A percentile compares a stretch with the other conserved stretches of the same genome.
These are phyloP conservation scores for Clonostachys rhizophaga DNA, from an alignment of 2,329 filamentous ascomycete genomes.

Conservation along the genomic window DNA sequence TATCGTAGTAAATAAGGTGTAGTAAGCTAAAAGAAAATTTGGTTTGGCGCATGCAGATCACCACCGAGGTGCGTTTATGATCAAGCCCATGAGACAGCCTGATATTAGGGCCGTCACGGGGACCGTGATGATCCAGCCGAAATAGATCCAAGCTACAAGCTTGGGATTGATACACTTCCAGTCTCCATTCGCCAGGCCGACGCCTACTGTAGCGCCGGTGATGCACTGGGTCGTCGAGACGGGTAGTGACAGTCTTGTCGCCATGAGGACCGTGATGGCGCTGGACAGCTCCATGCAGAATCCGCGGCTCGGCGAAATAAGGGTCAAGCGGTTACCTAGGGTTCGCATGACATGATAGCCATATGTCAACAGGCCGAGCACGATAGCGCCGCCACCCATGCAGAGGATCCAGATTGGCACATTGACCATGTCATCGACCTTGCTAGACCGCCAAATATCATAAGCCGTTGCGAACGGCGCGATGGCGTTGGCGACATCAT, in stretches of 20 bases:
- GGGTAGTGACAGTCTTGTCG: conserved; percentile 43
- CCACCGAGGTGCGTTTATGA: conserved; percentile 44
- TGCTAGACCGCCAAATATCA: conserved; percentile 38
- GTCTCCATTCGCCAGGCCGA: conserved; percentile 42
- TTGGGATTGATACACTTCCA: conserved; percentile 43
- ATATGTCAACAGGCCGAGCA: conserved; percentile 54
- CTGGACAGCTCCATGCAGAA: conserved; percentile 46
- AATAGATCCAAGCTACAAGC: conserved; percentile 39
- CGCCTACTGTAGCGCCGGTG: conserved; percentile 43
- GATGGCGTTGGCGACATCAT: conserved; percentile 49
- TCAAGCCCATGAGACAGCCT: conserved; percentile 47
- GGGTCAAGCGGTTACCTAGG: conserved; percentile 49
- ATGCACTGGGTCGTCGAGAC: conserved; percentile 51
- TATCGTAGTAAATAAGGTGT: no score
- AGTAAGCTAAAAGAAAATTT: no score
- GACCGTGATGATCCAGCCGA: conserved; percentile 46
- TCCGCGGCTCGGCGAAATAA: conserved; percentile 47
- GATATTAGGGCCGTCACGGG: conserved; percentile 42
- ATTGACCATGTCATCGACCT: conserved; percentile 23
- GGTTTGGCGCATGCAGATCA: no score
- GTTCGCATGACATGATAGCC: conserved; percentile 60
- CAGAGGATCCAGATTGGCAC: conserved; percentile 47
- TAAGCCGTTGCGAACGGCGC: conserved; percentile 49
- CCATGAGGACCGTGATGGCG: conserved; percentile 48
- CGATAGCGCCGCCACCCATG: conserved; percentile 41